Evolutionary conservation across 345 rosid genomes (phyloP), one percentile per base, ranked within the genome.

Genomic region (Chamaenerion angustifolium): DNA sequence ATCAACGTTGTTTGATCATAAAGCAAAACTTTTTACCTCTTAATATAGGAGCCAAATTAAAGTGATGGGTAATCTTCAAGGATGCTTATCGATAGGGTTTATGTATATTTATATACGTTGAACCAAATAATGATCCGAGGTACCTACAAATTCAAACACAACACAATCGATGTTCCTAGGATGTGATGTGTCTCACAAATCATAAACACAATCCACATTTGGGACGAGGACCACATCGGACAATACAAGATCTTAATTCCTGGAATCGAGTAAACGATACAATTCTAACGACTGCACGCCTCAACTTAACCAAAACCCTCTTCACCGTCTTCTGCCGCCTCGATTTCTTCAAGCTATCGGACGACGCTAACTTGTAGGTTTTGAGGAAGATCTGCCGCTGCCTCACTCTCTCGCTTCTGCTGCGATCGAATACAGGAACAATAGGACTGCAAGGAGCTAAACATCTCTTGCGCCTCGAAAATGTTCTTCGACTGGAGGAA

Each of bases 331-430:
- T 56, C 12, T 48, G 18, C 0, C 58, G 46, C 27, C 59, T 53
- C 1, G 68, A 55, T 9, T 60, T 49, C 46, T 57, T 54, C 45
- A 58, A 46, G 15, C 27, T 61, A 43, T 63, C 64, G 3, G 16
- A 19, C 5, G 68, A 66, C 1, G 71, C 50, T 47, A 80, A 50
- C 64, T 57, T 72, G 63, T 76, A 80, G 0, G 76, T 69, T 7
- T 56, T 71, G 16, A 80, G 66, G 40, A 69, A 77, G 13, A 75
- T 62, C 64, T 49, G 79, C 66, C 83, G 61, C 11, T 72, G 72
- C 68, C 42, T 77, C 0, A 76, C 78, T 58, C 76, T 62, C 49
- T 56, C 63, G 7, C 63, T 57, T 46, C 75, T 62, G 42, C 64
- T 57, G 11, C 72, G 67, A 0, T 48, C 27, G 12, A 74, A 68